A percentile compares a stretch with the other conserved stretches of the same genome.
These are phyloP conservation scores for Melaleuca quinquenervia DNA, from an alignment of 345 rosid genomes.

Conservation along the genomic window DNA sequence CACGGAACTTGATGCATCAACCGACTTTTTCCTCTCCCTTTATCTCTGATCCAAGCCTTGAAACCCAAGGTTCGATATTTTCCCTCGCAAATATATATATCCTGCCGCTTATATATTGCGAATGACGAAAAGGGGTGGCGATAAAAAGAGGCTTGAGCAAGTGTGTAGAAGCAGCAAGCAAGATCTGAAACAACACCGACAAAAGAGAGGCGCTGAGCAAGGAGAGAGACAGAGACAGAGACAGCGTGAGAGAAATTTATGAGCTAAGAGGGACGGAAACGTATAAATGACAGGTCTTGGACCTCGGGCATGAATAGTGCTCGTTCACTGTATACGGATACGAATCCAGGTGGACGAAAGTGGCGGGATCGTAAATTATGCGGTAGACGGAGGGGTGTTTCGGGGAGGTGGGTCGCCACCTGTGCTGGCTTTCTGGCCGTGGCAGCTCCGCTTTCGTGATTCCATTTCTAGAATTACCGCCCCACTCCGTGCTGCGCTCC, in stretches of 20 bases:
- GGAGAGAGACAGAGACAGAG: not conserved
- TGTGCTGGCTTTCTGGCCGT: not conserved
- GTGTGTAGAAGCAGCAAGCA: not conserved
- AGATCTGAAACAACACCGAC: conserved; percentile 1
- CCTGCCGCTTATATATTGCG: not conserved
- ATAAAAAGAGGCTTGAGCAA: not conserved
- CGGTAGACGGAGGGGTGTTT: not conserved
- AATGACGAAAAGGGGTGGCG: not conserved
- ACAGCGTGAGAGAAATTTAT: not conserved
- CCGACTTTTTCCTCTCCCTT: not conserved
- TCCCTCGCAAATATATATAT: not conserved
- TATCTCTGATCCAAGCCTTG: not conserved
- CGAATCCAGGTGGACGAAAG: not conserved
- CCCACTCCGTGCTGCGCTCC: not conserved
- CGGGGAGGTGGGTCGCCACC: not conserved
- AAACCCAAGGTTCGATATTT: not conserved
- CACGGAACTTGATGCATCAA: not conserved
- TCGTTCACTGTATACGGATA: not conserved
- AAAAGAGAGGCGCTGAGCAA: not conserved
- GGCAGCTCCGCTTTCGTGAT: not conserved
- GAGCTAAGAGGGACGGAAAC: not conserved
- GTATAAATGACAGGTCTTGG: not conserved
- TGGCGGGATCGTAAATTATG: not conserved
- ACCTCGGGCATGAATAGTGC: not conserved
- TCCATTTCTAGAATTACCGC: not conserved